phyloP scores from a whole-genome alignment of 73 alveolate species.

The Blepharisma stoltei region DNA sequence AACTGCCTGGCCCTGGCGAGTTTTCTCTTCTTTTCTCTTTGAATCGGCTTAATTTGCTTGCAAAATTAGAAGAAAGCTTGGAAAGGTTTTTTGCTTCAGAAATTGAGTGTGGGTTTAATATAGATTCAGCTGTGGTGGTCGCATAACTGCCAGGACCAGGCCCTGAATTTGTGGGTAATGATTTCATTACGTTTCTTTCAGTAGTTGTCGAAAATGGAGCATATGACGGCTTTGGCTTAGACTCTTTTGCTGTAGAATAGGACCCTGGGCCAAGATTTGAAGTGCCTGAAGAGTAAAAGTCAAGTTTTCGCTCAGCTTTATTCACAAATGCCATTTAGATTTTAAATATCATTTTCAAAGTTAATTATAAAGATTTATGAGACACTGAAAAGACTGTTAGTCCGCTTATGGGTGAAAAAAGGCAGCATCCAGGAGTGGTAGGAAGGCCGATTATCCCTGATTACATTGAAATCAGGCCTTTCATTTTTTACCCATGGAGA shows the following conservation, averaged over 20 bases:
- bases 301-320: constrained; percentile 3
- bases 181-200: background rate
- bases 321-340: constrained; percentile 32
- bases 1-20: constrained; percentile 31
- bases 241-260: background rate
- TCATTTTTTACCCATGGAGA: background rate
- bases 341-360: background rate
- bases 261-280: constrained; percentile 28
- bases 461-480: background rate
- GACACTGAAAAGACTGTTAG: background rate
- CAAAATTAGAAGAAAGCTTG: background rate
- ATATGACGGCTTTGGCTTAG: background rate
- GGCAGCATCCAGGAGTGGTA: constrained; percentile 30
- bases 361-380: too few species aligned
- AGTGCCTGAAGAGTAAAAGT: background rate
- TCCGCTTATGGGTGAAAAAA: background rate
- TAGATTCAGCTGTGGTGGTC: background rate
- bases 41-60: constrained; percentile 9
- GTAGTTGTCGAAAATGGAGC: constrained; percentile 26
- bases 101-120: background rate
- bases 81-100: too few species aligned
- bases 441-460: constrained; percentile 17
- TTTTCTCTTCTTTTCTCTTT: background rate
- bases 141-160: constrained; percentile 7
- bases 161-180: background rate